Evolutionary conservation across 768 basidiomycete genomes (phyloP), one percentile per base, ranked within the genome.

Genomic region (Mycena venus): DNA sequence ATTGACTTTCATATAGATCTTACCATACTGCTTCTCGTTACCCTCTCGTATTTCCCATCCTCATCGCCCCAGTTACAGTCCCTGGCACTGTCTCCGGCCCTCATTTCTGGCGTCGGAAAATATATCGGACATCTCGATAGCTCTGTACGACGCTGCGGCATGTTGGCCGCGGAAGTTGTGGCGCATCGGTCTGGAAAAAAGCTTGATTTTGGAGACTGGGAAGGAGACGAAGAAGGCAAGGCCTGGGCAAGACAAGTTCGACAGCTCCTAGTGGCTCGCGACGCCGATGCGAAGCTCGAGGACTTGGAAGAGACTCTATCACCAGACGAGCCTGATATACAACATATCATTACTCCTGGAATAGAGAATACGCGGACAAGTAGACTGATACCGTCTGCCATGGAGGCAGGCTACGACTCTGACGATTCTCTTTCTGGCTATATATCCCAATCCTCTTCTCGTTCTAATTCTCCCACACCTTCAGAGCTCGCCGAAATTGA

Each of bases 371-470:
- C 78, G 40, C n/a, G 74, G 80, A 25, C 69, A 23, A 62, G 78
- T 78, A 29, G 21, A 40, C 34, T 42, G n/a, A 77, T 76, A 17
- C 75, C 82, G 38, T 70, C 80, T 7, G 34, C 75, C 21, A 76
- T 73, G 3, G 74, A 77, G 27, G 65, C 72, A 55, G 88, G 85
- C 36, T 89, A 90, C 58, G 95, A 97, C 78, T 97, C 97, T 10
- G 94, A 96, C 76, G 94, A 93, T 79, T 95, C 98, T 63, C 90
- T 97, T 0, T 90, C 90, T 2, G 96, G 96, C 5, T 98, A 98
- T 81, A 89, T 89, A 9, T 94, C 93, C 2, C 84, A 86, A 21
- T 85, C 88, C 1, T 88, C 89, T 27, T 94, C 93, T 14, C 93
- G 94, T 21, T 92, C 95, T 1, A 82, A 90, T 7, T 97, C 96